A percentile compares a stretch with the other conserved stretches of the same genome.
Conservation (phyloP, 1,139 yeast species). For the Torulaspora globosa region DNA sequence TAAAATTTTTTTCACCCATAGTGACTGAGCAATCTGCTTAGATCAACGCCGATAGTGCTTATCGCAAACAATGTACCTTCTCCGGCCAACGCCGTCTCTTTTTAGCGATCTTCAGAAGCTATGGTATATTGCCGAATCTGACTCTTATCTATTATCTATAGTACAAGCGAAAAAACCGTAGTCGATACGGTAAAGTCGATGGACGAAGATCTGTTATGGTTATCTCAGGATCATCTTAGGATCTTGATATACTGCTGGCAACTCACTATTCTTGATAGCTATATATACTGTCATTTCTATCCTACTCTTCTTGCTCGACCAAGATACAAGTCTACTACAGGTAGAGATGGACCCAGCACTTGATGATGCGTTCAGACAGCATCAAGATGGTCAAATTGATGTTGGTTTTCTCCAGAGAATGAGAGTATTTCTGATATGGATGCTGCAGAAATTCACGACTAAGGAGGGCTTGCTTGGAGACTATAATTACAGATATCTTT, state of each 20-base stretch:
- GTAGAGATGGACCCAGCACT: slow-evolving; percentile 12
- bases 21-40: not conserved
- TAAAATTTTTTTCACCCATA: slow-evolving; percentile 13
- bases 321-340: too few relatives aligned
- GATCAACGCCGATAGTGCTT: not conserved
- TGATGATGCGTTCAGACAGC: slow-evolving; percentile 7
- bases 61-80: not conserved
- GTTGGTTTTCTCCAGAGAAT: slow-evolving; percentile 7
- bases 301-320: too few relatives aligned
- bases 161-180: too few relatives aligned
- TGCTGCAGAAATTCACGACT: slow-evolving; percentile 52
- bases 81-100: not conserved
- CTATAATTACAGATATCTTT: slow-evolving; percentile 72
- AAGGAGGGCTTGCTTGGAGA: slow-evolving; percentile 77
- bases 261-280: too few relatives aligned
- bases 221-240: too few relatives aligned
- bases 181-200: too few relatives aligned
- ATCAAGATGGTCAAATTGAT: slow-evolving; percentile 4
- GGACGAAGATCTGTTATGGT: too few relatives aligned
- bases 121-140: slow-evolving; percentile 1
- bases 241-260: too few relatives aligned
- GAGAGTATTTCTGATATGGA: slow-evolving; percentile 13
- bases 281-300: too few relatives aligned
- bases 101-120: not conserved
- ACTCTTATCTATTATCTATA: too few relatives aligned